Evolutionary conservation across 176 grass and related monocot species (phyloP), one percentile per base, ranked within the genome.

Genomic region (Thinopyrum elongatum): DNA sequence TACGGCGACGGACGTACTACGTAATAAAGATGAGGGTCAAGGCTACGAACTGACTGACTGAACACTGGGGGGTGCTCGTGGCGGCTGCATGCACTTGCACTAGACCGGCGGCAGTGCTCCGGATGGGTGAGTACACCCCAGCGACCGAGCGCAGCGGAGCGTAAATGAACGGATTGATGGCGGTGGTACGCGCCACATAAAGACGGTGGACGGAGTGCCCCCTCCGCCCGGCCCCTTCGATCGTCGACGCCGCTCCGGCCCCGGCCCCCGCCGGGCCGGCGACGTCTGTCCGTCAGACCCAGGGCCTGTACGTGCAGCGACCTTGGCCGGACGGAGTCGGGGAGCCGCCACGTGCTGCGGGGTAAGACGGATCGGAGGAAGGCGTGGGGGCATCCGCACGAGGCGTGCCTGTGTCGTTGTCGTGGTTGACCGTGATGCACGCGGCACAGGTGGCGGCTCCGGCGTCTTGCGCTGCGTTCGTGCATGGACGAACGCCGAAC

Each of bases 121-220:
- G 57, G 77, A 39, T 39, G 51, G 58, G 7, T 58, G 55, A 62
- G 26, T 38, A 60, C 76, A 28, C 57, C 33, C 77, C n/a, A 80
- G 65, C 78, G 46, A 66, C 78, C 78, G 21, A 8, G 55, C 39
- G 8, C 62, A 47, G 78, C 64, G 15, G 58, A 38, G 84, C 84
- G 41, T n/a, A 60, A 59, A 78, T 57, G 59, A n/a, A 44, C 35
- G 47, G 22, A 23, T 53, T 53, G 51, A 76, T 69, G 77, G 17
- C 60, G 60, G 82, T 29, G 26, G 68, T 58, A 70, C 81, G 53
- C 51, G 68, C 39, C 22, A 70, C 80, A 57, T 82, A 53, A 70
- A 55, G 13, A 26, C 80, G 80, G 82, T 31, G 53, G 68, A 73
- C 81, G 67, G 67, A 83, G 67, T 38, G 29, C 39, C 77, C 59